phyloP scores from a whole-genome alignment of 805 yeast species.

The Candida adriatica region DNA sequence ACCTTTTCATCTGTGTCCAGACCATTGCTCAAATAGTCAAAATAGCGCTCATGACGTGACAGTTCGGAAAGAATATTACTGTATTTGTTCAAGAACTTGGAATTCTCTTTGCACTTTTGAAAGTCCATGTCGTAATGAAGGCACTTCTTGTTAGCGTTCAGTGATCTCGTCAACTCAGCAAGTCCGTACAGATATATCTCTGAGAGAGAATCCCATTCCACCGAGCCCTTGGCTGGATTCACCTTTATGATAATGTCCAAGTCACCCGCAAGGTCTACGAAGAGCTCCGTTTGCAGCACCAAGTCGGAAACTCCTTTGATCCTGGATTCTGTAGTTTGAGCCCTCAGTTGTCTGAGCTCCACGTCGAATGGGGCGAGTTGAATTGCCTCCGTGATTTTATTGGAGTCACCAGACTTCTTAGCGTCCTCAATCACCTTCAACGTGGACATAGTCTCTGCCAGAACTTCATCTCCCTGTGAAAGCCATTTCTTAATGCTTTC shows the following conservation, averaged over 20 bases:
- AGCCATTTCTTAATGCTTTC: constrained; percentile 3
- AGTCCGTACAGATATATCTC: constrained; percentile 43
- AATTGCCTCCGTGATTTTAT: constrained; percentile 28
- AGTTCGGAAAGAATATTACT: constrained; percentile 26
- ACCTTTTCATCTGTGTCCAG: constrained; percentile 31
- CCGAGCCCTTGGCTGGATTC: constrained; percentile 22
- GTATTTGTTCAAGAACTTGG: constrained; percentile 47
- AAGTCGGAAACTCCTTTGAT: constrained; percentile 12
- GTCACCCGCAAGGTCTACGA: constrained; percentile 20
- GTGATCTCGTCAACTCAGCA: constrained; percentile 44
- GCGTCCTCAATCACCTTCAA: constrained; percentile 15
- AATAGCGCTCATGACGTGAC: constrained; percentile 37
- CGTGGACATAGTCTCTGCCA: constrained; percentile 11
- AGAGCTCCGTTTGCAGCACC: constrained; percentile 16
- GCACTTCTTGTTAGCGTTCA: constrained; percentile 55
- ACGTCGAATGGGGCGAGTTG: constrained; percentile 38
- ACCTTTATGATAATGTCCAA: constrained; percentile 22
- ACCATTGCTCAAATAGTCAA: constrained; percentile 30
- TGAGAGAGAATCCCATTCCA: constrained; percentile 25
- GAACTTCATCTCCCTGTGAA: constrained; percentile 9
- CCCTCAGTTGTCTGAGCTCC: constrained; percentile 26
- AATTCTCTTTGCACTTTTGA: constrained; percentile 45
- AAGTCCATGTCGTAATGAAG: constrained; percentile 73
- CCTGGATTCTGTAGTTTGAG: constrained; percentile 24
- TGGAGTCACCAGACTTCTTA: constrained; percentile 25